Conservation (phyloP, 2,329 filamentous ascomycete genomes). For the Fonsecaea multimorphosa region DNA sequence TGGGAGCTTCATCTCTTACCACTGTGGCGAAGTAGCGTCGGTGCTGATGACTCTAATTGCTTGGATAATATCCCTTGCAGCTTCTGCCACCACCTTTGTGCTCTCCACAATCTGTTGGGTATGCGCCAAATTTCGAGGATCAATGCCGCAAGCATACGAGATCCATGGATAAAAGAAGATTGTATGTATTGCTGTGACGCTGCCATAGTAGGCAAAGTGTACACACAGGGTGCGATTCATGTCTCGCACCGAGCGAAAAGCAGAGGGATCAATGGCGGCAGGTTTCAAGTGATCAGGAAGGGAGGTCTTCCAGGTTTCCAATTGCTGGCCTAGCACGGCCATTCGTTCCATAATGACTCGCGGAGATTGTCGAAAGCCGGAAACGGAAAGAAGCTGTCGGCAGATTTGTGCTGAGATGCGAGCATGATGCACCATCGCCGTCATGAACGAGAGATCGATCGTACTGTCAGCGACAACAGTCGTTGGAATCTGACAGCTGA, state of each 20-base stretch:
- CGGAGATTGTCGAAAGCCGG: neutral
- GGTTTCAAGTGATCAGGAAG: neutral
- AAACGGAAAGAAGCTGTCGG: neutral
- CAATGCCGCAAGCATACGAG: neutral
- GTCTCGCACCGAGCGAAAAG: neutral
- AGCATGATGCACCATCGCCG: neutral
- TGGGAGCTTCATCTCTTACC: neutral
- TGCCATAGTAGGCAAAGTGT: conserved; percentile 12
- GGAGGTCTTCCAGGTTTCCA: neutral
- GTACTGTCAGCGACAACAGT: neutral
- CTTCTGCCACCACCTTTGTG: conserved; percentile 7
- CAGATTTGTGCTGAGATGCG: neutral
- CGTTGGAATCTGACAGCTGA: conserved; percentile 18
- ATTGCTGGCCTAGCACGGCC: neutral
- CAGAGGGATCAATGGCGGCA: neutral
- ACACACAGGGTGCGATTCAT: neutral
- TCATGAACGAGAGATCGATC: neutral
- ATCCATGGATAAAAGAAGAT: conserved; percentile 18
- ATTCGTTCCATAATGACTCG: neutral
- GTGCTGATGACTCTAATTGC: neutral
- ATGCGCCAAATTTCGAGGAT: neutral
- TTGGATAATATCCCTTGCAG: conserved; percentile 15
- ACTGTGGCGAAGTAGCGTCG: conserved; percentile 14
- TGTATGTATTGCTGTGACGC: conserved; percentile 1
- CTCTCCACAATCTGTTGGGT: conserved; percentile 2